Percentiles rank a stretch among this genome's conserved stretches.
phyloP scores from a whole-genome alignment of 179 eudicot species.

The Dionaea muscipula region DNA sequence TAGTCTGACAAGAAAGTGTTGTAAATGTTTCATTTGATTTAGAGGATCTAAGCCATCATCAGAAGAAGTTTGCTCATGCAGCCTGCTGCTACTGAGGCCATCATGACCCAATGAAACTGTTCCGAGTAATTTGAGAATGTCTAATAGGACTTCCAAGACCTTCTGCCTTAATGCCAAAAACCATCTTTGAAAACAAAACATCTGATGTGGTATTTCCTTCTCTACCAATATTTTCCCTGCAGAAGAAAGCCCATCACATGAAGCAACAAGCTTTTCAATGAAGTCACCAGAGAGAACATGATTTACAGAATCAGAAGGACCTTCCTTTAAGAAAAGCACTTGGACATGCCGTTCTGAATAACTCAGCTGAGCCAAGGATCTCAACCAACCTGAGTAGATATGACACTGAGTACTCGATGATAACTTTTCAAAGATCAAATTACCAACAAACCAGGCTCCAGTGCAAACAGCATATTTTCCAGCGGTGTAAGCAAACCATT shows the following conservation, averaged over 20 bases:
- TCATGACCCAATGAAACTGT: slow-evolving; percentile 13
- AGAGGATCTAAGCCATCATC: slow-evolving; percentile 6
- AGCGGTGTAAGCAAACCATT: slow-evolving; percentile 65
- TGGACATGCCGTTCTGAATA: slow-evolving; percentile 41
- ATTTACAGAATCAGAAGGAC: slow-evolving; percentile 11
- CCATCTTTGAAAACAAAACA: slow-evolving; percentile 61
- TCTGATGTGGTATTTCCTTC: slow-evolving; percentile 19
- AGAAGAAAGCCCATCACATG: slow-evolving; percentile 23
- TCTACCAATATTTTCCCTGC: slow-evolving; percentile 39
- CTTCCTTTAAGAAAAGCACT: slow-evolving; percentile 22
- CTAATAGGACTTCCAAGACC: slow-evolving; percentile 34
- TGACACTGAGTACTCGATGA: slow-evolving; percentile 30
- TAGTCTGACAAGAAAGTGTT: slow-evolving; percentile 19
- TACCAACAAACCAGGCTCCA: slow-evolving; percentile 61
- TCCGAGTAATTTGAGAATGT: slow-evolving; percentile 34
- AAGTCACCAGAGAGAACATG: slow-evolving; percentile 12
- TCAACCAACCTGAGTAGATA: slow-evolving; percentile 42
- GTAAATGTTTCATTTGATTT: slow-evolving; percentile 11
- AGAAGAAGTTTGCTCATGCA: slow-evolving; percentile 9
- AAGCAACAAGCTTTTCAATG: slow-evolving; percentile 26
- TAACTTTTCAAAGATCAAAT: slow-evolving; percentile 45
- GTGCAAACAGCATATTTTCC: slow-evolving; percentile 56
- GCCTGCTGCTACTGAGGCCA: slow-evolving; percentile 4
- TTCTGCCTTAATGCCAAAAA: slow-evolving; percentile 46
- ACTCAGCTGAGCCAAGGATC: slow-evolving; percentile 40